Percentiles rank a stretch among this genome's conserved stretches.
These are phyloP conservation scores for Termitomyces sp. DNA, from an alignment of 768 basidiomycete genomes.

Conservation along the genomic window DNA sequence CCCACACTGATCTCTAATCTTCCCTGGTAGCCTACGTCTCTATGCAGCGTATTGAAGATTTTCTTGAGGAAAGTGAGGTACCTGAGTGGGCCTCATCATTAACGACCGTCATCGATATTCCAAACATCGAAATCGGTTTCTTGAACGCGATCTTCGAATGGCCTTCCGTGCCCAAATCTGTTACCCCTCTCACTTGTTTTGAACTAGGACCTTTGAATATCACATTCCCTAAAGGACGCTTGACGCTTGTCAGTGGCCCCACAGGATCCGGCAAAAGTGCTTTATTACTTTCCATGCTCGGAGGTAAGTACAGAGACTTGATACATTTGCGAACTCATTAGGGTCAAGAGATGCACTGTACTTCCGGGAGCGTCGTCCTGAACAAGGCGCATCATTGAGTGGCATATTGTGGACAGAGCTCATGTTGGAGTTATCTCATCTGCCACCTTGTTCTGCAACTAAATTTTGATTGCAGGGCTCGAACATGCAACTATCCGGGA, in stretches of 20 bases:
- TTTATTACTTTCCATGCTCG: constrained; percentile 58
- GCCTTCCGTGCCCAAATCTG: constrained; percentile 33
- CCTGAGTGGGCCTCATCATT: constrained; percentile 75
- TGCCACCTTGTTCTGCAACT: constrained; percentile 7
- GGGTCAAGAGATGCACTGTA: constrained; percentile 55
- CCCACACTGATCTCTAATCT: constrained; percentile 4
- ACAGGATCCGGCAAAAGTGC: constrained; percentile 73
- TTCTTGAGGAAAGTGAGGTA: constrained; percentile 71
- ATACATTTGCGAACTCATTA: neutral
- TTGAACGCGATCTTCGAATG: constrained; percentile 53
- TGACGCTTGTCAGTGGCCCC: constrained; percentile 60
- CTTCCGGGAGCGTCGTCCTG: constrained; percentile 48
- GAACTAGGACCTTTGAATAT: constrained; percentile 55
- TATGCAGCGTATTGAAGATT: constrained; percentile 76
- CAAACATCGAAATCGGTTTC: constrained; percentile 44
- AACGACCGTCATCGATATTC: constrained; percentile 23
- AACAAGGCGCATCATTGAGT: constrained; percentile 56
- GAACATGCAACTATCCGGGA: constrained; percentile 80
- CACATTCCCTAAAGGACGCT: constrained; percentile 50
- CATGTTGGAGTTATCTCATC: constrained; percentile 36
- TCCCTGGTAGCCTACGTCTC: constrained; percentile 59
- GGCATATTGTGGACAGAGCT: constrained; percentile 67
- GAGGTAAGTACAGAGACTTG: constrained; percentile 38
- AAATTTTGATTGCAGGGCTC: constrained; percentile 47
- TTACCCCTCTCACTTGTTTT: constrained; percentile 36